These are phyloP conservation scores for Singerocomus inundabilis DNA, from an alignment of 1,284 basidiomycete species.

Conservation along the genomic window DNA sequence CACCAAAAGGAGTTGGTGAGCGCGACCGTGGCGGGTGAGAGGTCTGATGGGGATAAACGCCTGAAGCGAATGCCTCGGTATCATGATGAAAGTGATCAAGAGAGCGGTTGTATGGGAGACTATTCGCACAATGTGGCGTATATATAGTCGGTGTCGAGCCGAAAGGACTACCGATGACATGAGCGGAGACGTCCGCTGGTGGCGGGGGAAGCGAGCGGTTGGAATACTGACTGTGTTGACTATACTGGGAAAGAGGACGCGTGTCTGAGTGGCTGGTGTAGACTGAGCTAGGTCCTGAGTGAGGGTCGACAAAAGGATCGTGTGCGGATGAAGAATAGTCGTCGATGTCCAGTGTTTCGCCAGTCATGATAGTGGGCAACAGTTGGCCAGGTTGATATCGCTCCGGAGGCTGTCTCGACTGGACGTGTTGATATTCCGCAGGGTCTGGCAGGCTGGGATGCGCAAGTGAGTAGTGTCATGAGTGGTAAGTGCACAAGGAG, in stretches of 20 bases:
- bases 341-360: conserved; percentile 37
- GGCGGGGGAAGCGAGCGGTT: conserved; percentile 24
- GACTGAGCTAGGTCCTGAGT: conserved; percentile 22
- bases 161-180: conserved; percentile 29
- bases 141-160: conserved; percentile 14
- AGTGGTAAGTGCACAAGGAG: neutral
- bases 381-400: conserved; percentile 37
- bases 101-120: conserved; percentile 17
- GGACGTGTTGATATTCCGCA: neutral
- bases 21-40: conserved; percentile 57
- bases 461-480: conserved; percentile 1
- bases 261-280: conserved; percentile 25
- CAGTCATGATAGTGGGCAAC: conserved; percentile 36
- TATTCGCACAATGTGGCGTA: conserved; percentile 2
- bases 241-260: conserved; percentile 30
- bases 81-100: conserved; percentile 55
- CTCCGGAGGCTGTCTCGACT: conserved; percentile 22
- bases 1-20: conserved; percentile 69
- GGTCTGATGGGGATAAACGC: conserved; percentile 48
- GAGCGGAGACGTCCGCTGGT: conserved; percentile 13
- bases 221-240: conserved; percentile 25
- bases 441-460: conserved; percentile 9
- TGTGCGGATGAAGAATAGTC: conserved; percentile 22
- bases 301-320: conserved; percentile 30
- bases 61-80: conserved; percentile 65